A percentile compares a stretch with the other conserved stretches of the same genome.
These are phyloP conservation scores for Aspergillus texensis DNA, from an alignment of 2,329 filamentous ascomycete genomes.

Conservation along the genomic window DNA sequence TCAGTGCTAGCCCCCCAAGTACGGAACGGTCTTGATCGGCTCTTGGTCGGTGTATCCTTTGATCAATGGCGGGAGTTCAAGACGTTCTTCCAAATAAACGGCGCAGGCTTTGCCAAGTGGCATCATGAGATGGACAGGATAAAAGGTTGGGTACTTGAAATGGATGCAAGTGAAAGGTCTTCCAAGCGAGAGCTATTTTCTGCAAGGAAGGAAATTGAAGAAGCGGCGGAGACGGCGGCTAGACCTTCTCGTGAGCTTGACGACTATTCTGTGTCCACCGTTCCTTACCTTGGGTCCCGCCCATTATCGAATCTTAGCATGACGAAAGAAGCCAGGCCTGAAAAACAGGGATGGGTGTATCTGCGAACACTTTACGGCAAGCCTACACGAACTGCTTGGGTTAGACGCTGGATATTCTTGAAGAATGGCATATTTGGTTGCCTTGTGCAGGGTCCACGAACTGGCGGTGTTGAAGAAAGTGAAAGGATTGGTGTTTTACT, in stretches of 20 bases:
- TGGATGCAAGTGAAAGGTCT: conserved; percentile 83
- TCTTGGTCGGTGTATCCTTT: conserved; percentile 80
- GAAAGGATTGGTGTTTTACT: conserved; percentile 94
- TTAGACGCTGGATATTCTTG: conserved; percentile 92
- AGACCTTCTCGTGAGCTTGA: conserved; percentile 91
- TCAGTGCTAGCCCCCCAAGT: conserved; percentile 85
- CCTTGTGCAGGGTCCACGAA: conserved; percentile 78
- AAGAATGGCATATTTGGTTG: conserved; percentile 96
- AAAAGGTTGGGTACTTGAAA: conserved; percentile 88
- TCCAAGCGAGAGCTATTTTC: conserved; percentile 81
- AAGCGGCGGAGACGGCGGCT: conserved; percentile 68
- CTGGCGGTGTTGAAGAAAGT: conserved; percentile 86
- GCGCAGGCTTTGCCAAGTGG: conserved; percentile 66
- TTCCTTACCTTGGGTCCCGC: conserved; percentile 77
- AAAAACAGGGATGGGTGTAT: conserved; percentile 96
- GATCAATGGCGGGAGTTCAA: conserved; percentile 90
- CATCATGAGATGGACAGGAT: conserved; percentile 85
- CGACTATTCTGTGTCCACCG: conserved; percentile 86
- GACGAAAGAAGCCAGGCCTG: conserved; percentile 53
- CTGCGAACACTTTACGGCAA: conserved; percentile 81
- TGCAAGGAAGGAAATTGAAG: conserved; percentile 80
- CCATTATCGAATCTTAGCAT: conserved; percentile 67
- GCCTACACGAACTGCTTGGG: conserved; percentile 86
- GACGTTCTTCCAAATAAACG: conserved; percentile 66
- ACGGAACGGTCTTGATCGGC: conserved; percentile 78